Percentiles rank a stretch among this genome's conserved stretches.
Evolutionary conservation across 192 early-diverging fungal genomes (phyloP).

Genomic region (Diversispora eburnea): DNA sequence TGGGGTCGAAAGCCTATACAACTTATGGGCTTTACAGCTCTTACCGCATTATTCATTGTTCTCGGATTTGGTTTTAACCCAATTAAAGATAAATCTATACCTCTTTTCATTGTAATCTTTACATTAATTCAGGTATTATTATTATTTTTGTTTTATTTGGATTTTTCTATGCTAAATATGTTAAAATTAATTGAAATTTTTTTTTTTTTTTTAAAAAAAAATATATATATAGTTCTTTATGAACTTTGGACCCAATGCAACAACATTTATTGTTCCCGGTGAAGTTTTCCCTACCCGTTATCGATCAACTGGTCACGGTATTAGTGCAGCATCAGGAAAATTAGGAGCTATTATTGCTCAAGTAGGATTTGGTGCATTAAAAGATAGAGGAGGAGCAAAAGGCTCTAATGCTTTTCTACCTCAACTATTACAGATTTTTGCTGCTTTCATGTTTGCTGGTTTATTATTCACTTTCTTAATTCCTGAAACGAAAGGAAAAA

Average conservation of each 20-base stretch:
- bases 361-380: constrained; percentile 65
- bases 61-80: constrained; percentile 67
- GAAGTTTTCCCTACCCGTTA: constrained; percentile 82
- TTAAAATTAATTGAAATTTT: constrained; percentile 37
- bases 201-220: not conserved
- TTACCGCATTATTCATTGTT: constrained; percentile 71
- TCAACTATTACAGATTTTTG: constrained; percentile 68
- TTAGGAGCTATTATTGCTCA: constrained; percentile 74
- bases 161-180: constrained; percentile 55
- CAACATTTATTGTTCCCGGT: constrained; percentile 81
- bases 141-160: constrained; percentile 71
- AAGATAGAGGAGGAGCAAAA: constrained; percentile 58
- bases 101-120: constrained; percentile 38
- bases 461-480: constrained; percentile 58
- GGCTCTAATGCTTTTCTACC: constrained; percentile 52
- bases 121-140: constrained; percentile 34
- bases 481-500: constrained; percentile 75
- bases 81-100: constrained; percentile 56
- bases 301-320: constrained; percentile 77
- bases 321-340: constrained; percentile 77
- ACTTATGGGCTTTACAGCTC: constrained; percentile 76
- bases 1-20: constrained; percentile 92
- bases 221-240: constrained; percentile 73
- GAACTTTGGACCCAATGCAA: constrained; percentile 97
- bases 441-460: constrained; percentile 73